Base-by-base conservation (phyloP, 2,329 filamentous ascomycete species). In the Alternaria ethzedia region DNA sequence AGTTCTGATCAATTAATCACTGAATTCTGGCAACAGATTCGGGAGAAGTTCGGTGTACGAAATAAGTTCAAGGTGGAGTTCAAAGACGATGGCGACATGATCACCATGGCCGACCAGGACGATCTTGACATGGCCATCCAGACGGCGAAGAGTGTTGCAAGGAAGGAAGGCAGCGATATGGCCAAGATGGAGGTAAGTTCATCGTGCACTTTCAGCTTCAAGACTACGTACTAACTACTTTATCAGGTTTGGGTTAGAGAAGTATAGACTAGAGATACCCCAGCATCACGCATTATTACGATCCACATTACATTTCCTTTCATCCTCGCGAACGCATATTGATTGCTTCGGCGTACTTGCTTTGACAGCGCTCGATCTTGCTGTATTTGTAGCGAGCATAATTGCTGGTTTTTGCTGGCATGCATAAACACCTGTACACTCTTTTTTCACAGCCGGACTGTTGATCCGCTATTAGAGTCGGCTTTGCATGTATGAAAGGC, bases 81-180 rank as follows among this genome's bases (percentile, higher is more conserved):
- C 71, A 88, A 87, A 74, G 93, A 96, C 67, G 96, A 98, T 71
- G 91, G 93, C 70, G 95, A 98, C 75, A 95, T 97, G 91, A 96
- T 99, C 75, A 97, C 95, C 30, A 91, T 99, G 88, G 94, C 91
- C 28, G 96, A 99, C 79, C 93, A 97, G 80, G 96, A 99, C 75
- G 96, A 99, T 82, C 82, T 97, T 66, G 94, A 98, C 54, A 92
- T 97, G 89, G 89, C 93, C 26, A 86, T 98, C 57, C 86, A 88
- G 78, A 87, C 84, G 50, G 89, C 90, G 7, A 92, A 89, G 79
- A 86, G 87, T 54, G 82, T 84, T 63, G 94, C 91, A 51, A 88
- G 85, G 81, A 91, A 88, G 79, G 91, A 95, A 77, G 88, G 89
- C 72, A 85, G 86, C 66, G 94, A 97, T 67, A 91, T 94, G 84